Percentiles rank a stretch among this genome's conserved stretches.
Evolutionary conservation across 345 rosid genomes (phyloP).

Genomic region (Pelargonium nanum): DNA sequence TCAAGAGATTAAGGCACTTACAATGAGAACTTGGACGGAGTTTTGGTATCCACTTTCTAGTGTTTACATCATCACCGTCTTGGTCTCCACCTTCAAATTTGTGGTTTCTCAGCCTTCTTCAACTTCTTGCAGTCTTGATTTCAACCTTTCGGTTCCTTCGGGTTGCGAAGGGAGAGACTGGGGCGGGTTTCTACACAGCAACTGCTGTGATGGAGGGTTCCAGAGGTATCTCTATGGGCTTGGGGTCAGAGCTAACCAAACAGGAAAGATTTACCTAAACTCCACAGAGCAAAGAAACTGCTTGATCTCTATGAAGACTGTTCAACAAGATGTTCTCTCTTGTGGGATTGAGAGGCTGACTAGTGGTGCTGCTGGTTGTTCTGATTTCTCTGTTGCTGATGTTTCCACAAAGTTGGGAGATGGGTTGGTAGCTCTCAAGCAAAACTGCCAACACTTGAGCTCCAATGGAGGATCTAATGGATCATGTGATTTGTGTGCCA

Average conservation of each 20-base stretch:
- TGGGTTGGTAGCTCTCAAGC: constrained; percentile 13
- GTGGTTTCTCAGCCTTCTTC: constrained; percentile 13
- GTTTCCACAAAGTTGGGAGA: constrained; percentile 17
- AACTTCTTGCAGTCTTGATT: constrained; percentile 19
- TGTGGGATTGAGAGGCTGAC: constrained; percentile 39
- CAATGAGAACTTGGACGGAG: not conserved
- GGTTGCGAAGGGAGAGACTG: constrained; percentile 23
- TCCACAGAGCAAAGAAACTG: constrained; percentile 27
- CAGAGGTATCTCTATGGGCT: constrained; percentile 21
- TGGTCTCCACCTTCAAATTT: not conserved
- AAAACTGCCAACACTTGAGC: constrained; percentile 15
- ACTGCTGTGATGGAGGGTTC: constrained; percentile 24
- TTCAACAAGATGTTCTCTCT: constrained; percentile 13
- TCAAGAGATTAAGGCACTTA: no score
- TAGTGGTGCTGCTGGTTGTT: constrained; percentile 29
- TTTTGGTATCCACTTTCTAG: not conserved
- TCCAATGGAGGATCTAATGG: constrained; percentile 11
- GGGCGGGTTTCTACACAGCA: constrained; percentile 28
- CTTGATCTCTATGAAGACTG: constrained; percentile 13
- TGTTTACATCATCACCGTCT: constrained; percentile 14
- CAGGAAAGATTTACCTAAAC: constrained; percentile 25
- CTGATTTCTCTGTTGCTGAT: constrained; percentile 25
- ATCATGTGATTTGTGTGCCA: constrained; percentile 19
- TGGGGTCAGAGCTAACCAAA: constrained; percentile 22
- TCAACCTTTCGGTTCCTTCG: not conserved